Evolutionary conservation across 495 filamentous ascomycete genomes (phyloP).

Genomic region (Penicillium bialowiezense): DNA sequence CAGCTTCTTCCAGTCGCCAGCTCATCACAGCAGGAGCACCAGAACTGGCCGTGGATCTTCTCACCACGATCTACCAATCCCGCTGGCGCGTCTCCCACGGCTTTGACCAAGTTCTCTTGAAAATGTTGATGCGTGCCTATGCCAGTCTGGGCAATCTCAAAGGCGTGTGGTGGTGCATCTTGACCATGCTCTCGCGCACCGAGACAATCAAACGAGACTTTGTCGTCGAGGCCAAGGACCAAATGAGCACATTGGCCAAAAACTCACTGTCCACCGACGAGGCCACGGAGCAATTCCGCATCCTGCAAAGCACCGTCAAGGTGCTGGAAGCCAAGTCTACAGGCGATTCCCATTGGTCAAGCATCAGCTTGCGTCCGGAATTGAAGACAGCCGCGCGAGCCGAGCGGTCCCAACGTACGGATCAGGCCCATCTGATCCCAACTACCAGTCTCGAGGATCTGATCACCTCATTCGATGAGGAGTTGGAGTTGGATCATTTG

Average conservation of each 20-base stretch:
- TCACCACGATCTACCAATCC: constrained; percentile 39
- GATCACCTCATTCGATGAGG: constrained; percentile 21
- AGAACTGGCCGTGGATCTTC: constrained; percentile 30
- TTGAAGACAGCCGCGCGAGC: constrained; percentile 2
- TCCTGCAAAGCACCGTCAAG: not conserved
- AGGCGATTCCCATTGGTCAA: constrained; percentile 6
- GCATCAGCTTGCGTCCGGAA: not conserved
- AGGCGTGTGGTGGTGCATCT: constrained; percentile 44
- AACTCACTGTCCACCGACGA: not conserved
- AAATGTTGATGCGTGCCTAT: constrained; percentile 42
- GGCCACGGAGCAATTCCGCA: constrained; percentile 8
- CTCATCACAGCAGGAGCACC: constrained; percentile 25
- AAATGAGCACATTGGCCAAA: constrained; percentile 19
- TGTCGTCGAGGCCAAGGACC: constrained; percentile 31
- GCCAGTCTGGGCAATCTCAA: constrained; percentile 24
- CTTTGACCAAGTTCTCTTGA: constrained; percentile 41
- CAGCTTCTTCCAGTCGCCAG: constrained; percentile 24
- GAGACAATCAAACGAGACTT: constrained; percentile 29
- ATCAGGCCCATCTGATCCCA: constrained; percentile 2
- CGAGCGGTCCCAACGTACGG: not conserved
- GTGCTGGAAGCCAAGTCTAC: constrained; percentile 1
- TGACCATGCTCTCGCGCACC: constrained; percentile 34
- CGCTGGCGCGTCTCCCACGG: constrained; percentile 28
- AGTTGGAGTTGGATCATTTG: constrained; percentile 21
- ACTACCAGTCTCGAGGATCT: constrained; percentile 1